Conservation (phyloP, 176 grass and related monocot genomes). For the Zea mays region DNA sequence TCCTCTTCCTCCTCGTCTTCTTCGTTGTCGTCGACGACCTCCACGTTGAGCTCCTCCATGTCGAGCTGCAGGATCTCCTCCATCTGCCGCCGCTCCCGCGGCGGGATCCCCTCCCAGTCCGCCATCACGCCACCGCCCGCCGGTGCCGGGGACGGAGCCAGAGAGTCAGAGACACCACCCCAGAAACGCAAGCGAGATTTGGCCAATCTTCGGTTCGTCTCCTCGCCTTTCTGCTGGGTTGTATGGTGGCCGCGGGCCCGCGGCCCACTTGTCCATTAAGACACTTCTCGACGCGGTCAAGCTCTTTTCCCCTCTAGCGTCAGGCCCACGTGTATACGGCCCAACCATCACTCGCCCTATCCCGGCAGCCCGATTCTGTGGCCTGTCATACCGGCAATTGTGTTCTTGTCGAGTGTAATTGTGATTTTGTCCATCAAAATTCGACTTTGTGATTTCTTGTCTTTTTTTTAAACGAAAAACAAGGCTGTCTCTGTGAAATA, state of each 20-base stretch:
- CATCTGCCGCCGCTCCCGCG: slow-evolving; percentile 74
- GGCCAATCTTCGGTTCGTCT: neutral
- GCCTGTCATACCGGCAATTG: no score
- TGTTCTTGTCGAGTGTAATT: no score
- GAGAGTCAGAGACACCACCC: neutral
- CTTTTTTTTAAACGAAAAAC: no score
- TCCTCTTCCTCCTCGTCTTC: neutral
- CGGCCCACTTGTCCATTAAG: neutral
- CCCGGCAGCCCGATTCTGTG: no score
- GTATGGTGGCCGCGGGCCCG: neutral
- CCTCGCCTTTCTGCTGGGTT: slow-evolving; percentile 9
- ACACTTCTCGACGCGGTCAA: neutral
- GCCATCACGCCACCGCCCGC: slow-evolving; percentile 46
- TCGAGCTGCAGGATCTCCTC: slow-evolving; percentile 86
- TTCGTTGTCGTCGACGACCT: slow-evolving; percentile 41
- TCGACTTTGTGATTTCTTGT: no score
- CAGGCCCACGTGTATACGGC: neutral
- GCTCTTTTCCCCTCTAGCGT: neutral
- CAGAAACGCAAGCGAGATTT: slow-evolving; percentile 30
- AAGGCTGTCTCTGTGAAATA: no score
- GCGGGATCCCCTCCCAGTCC: slow-evolving; percentile 51
- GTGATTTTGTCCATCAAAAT: no score
- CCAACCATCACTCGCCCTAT: no score
- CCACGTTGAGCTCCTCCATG: slow-evolving; percentile 79
- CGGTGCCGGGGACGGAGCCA: slow-evolving; percentile 21